Base-by-base conservation (phyloP, 352 stramenopile genomes). In the Pythium vanterpoolii region DNA sequence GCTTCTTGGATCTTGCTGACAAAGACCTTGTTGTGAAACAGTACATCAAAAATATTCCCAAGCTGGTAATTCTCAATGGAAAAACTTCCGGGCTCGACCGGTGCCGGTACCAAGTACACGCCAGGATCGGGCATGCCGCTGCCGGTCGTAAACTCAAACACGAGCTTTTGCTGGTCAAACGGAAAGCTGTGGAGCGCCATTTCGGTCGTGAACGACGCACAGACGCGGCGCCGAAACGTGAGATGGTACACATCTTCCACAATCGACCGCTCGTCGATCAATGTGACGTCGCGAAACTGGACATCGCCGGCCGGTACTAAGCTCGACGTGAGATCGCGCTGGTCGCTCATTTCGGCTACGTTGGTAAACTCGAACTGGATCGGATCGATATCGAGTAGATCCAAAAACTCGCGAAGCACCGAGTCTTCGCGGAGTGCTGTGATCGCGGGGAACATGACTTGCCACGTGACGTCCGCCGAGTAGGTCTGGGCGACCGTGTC, bases 181-280 rank as follows among this genome's bases (percentile, higher is more conserved):
- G 77, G 77, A 50, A 87, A 87, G 42, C 65, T 73, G 34, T 76
- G 72, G 16, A 87, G 53, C 4, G 71, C 72, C 75, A 87, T 84
- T 33, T 87, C 74, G 28, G 81, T 75, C 13, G 59, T 81, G 50
- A 87, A 87, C 5, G 69, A 68, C 4, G 72, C 77, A 51, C 71
- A 60, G 2, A 81, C 56, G 1, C 77, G 72, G 2, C 72, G 71
- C 9, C 60, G 72, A 60, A 73, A 80, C 40, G 72, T 60, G 3
- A 80, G 45, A 26, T 82, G 64, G 24, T 53, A 62, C 36, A 62
- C 60, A 5, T 52, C 28, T 19, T 61, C 46, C 18, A 62, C 4
- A 3, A 42, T 45, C 2, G 27, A 31, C 23, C 47, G 26, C 10
- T 64, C 49, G 30, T 49, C 49, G 33, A 50, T 39, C 5, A 47